Base-by-base conservation (phyloP, 179 eudicot genomes). In the Beta lomatogona region DNA sequence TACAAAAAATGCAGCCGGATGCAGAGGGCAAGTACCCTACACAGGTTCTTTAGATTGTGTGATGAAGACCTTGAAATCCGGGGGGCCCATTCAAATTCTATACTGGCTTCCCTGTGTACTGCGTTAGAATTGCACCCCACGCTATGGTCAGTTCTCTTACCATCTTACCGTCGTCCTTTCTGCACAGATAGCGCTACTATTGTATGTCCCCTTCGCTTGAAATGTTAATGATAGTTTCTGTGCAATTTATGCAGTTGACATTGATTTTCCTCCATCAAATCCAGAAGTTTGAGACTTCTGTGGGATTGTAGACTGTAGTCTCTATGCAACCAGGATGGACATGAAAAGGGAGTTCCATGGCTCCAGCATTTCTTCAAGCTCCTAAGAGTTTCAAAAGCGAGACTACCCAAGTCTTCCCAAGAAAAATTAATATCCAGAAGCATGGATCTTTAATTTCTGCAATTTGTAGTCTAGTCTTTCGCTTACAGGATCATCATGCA, bases 231-330 rank as follows among this genome's bases (percentile, higher is more conserved):
- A 41, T 16, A 36, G 72, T 16, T 45, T 0, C 25, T 69, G 53
- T 77, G 4, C 22, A 55, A 18, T 58, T n/a, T 28, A 16, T 78
- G 86, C 98, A 94, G 98, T 85, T 94, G 93, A 94, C 98, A 36
- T 91, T 92, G 96, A 93, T 93, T 77, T 94, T 93, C 94, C 93
- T 93, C 70, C 92, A 91, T 87, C 93, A 93, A 90, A 88, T 94
- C 77, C 89, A 90, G 83, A 94, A 94, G 89, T 41, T 92, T 50
- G 89, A 94, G 92, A 82, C 81, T 75, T 46, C 85, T 12, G 71
- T 70, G 53, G 98, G 98, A 55, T 77, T 93, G 72, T 93, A 89
- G 81, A 8, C n/a, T 19, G 70, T 15, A 53, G 28, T 11, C 16
- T 25, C 71, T 13, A 11, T 25, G 48, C n/a, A 63, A 25, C n/a